Evolutionary conservation across 352 stramenopile species (phyloP).

Genomic region (Phytophthora syringae): DNA sequence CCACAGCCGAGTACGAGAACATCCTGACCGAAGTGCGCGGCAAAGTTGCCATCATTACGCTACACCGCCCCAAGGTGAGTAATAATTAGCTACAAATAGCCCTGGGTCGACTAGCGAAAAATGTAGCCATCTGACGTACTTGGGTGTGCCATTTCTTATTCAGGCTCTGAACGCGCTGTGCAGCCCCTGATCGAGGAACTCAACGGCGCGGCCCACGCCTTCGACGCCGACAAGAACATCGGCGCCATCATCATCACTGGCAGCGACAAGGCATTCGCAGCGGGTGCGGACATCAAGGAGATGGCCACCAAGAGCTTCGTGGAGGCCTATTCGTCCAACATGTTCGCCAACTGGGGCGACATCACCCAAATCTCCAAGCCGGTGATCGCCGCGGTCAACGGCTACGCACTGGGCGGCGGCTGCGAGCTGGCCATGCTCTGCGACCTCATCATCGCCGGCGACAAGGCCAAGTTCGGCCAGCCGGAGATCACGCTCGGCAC

Average conservation of each 20-base stretch:
- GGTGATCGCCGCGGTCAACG: conserved; percentile 97
- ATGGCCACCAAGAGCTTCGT: conserved; percentile 96
- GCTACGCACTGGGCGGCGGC: conserved; percentile 97
- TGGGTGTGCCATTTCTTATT: neutral
- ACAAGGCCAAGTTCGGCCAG: conserved; percentile 98
- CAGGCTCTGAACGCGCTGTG: conserved; percentile 97
- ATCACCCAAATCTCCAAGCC: conserved; percentile 96
- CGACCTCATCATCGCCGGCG: conserved; percentile 97
- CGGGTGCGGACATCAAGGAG: conserved; percentile 97
- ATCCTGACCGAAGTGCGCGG: conserved; percentile 87
- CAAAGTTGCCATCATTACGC: conserved; percentile 94
- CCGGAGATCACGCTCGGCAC: conserved; percentile 98
- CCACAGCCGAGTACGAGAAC: conserved; percentile 84
- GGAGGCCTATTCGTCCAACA: conserved; percentile 94
- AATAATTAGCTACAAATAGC: neutral
- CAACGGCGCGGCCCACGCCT: conserved; percentile 91
- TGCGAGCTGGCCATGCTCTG: conserved; percentile 99
- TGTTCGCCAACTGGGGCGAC: conserved; percentile 97
- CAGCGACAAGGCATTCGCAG: conserved; percentile 96
- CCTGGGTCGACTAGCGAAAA: neutral
- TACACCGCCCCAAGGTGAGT: conserved; percentile 94
- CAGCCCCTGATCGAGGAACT: conserved; percentile 96
- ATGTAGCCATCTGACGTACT: conserved; percentile 3
- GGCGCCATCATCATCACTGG: conserved; percentile 97
- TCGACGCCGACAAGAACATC: conserved; percentile 94